A percentile compares a stretch with the other conserved stretches of the same genome.
These are phyloP conservation scores for Lagerstroemia fauriei DNA, from an alignment of 441 rosid genomes.

Conservation along the genomic window DNA sequence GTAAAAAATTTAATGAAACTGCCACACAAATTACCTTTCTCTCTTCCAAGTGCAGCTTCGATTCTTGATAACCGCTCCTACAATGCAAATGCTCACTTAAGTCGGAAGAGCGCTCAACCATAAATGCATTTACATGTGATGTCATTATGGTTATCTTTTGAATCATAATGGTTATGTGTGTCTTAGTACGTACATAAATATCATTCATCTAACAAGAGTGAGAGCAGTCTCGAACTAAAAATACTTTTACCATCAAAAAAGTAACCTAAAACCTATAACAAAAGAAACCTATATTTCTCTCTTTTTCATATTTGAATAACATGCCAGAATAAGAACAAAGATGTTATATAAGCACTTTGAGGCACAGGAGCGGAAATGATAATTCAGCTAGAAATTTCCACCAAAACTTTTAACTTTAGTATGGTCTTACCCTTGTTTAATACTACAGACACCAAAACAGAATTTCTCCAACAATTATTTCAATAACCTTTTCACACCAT, in stretches of 20 bases:
- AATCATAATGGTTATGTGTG: neutral
- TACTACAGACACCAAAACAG: no score
- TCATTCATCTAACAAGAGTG: no score
- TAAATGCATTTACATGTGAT: neutral
- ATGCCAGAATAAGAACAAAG: neutral
- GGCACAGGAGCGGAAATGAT: neutral
- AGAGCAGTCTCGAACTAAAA: no score
- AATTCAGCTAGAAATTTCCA: neutral
- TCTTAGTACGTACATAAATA: no score
- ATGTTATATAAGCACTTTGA: neutral
- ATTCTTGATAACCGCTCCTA: slow-evolving; percentile 66
- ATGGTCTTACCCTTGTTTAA: no score
- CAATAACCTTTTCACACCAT: neutral
- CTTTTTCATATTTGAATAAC: slow-evolving; percentile 2
- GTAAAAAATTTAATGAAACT: neutral
- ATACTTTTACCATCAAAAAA: neutral
- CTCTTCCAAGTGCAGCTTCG: slow-evolving; percentile 54
- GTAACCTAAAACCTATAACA: neutral
- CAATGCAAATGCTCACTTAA: neutral
- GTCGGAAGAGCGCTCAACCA: neutral
- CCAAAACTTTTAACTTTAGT: neutral
- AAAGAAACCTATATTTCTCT: no score
- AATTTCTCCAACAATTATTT: no score
- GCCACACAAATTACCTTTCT: slow-evolving; percentile 38
- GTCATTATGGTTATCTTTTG: neutral